Evolutionary conservation across 2,329 filamentous ascomycete genomes (phyloP), one percentile per base, ranked within the genome.

Genomic region (Pestalotiopsis sp.): DNA sequence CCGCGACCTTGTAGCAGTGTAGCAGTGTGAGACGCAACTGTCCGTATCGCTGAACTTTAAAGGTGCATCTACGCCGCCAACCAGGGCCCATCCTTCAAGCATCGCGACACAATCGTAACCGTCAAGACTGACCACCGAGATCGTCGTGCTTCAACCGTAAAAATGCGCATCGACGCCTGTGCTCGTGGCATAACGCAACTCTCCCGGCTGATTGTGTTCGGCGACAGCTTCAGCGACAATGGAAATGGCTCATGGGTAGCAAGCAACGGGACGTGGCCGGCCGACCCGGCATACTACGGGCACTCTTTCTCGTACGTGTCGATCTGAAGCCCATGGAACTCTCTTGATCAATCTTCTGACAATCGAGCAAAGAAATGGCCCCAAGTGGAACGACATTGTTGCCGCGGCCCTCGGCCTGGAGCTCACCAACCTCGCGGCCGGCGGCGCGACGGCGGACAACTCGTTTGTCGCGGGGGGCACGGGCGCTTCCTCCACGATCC

Each of bases 201-300:
- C 12, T 59, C 57, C 0, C 57, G 57, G 14, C 17, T 59, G 57
- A n/a, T 59, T 2, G 57, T 59, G 23, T 59, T 59, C 1, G 57
- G 57, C 11, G 57, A 59, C 57, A 59, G 57, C 57, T 59, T 59
- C 57, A 59, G 57, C 25, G 57, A 59, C 57, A 59, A 59, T 36
- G 57, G 57, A 12, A 59, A 59, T 59, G 57, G 57, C 57, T 59
- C 57, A 17, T 59, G 57, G 57, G 27, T 59, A 59, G 25, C 57
- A 13, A 59, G 57, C 27, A 59, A 59, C 6, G 57, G 57, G 6
- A 59, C 57, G 7, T 59, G 57, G 57, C 57, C 57, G 13, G 57
- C 57, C 1, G 57, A 59, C 12, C 57, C 57, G 2, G 57, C 57
- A 6, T 59, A 59, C 4, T 59, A 59, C 3, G 25, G 57, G 7